Percentiles rank a stretch among this genome's conserved stretches.
Evolutionary conservation across 331 rosid species (phyloP).

Genomic region (Prunus yedoensis): DNA sequence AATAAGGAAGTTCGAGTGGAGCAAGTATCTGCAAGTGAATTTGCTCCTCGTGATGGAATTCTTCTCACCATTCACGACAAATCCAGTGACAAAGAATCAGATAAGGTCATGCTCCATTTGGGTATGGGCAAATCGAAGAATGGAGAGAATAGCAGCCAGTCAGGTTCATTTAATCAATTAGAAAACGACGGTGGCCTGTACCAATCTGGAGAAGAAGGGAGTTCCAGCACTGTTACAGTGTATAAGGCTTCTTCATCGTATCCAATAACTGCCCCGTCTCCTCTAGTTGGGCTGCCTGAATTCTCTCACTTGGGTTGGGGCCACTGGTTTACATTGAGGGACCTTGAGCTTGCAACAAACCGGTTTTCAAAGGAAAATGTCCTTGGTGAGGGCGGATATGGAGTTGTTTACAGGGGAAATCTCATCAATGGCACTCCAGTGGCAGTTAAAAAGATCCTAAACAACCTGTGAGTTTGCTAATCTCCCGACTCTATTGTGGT

Average conservation of each 20-base stretch:
- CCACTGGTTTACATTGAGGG: constrained; percentile 92
- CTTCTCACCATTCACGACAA: constrained; percentile 84
- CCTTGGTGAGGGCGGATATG: constrained; percentile 94
- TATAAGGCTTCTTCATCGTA: constrained; percentile 65
- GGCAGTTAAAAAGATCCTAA: constrained; percentile 91
- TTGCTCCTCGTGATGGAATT: constrained; percentile 72
- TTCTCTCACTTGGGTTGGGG: constrained; percentile 97
- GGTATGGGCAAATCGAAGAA: constrained; percentile 62
- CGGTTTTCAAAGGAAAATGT: constrained; percentile 75
- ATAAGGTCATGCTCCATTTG: constrained; percentile 75
- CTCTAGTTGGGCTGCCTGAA: constrained; percentile 78
- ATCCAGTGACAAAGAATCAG: constrained; percentile 75
- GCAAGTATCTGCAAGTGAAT: constrained; percentile 65
- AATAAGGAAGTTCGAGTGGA: constrained; percentile 89
- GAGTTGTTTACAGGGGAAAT: constrained; percentile 79
- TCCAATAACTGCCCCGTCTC: constrained; percentile 73
- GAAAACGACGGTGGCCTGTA: constrained; percentile 66
- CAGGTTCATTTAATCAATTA: constrained; percentile 66
- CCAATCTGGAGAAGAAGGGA: constrained; percentile 75
- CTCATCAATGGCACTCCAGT: constrained; percentile 86
- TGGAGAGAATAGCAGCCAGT: constrained; percentile 61
- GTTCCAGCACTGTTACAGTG: constrained; percentile 57
- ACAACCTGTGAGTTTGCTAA: constrained; percentile 65
- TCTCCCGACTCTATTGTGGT: constrained; percentile 11
- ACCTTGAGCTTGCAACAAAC: constrained; percentile 83